Evolutionary conservation across 2,329 filamentous ascomycete genomes (phyloP).

Genomic region (Magnaporthiopsis poae): DNA sequence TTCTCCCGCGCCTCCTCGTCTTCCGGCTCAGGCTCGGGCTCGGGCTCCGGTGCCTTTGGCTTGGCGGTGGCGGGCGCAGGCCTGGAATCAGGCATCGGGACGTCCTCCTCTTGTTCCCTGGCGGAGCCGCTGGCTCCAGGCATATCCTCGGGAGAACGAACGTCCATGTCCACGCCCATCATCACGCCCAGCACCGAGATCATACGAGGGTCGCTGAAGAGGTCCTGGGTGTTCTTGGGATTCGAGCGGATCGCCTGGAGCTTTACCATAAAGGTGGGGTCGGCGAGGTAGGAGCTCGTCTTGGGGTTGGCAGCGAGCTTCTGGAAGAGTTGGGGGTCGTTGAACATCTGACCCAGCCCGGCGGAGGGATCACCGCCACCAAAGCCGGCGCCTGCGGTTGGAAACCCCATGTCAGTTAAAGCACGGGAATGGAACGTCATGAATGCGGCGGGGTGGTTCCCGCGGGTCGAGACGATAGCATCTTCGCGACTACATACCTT

Average conservation of each 20-base stretch:
- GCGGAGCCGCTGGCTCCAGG: constrained; percentile 11
- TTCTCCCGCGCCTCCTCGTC: constrained; percentile 78
- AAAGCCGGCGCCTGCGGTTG: constrained; percentile 17
- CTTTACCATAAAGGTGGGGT: constrained; percentile 82
- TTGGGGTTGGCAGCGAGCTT: constrained; percentile 94
- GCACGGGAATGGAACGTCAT: background rate
- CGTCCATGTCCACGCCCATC: constrained; percentile 85
- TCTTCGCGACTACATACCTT: constrained; percentile 14
- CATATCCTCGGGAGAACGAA: constrained; percentile 29
- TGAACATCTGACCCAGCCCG: constrained; percentile 87
- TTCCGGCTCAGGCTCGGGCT: constrained; percentile 56
- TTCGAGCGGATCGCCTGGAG: constrained; percentile 72
- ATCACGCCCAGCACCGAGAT: constrained; percentile 87
- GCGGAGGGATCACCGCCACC: constrained; percentile 53
- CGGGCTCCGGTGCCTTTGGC: constrained; percentile 44
- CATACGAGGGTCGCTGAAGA: constrained; percentile 84
- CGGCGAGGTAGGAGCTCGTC: constrained; percentile 70
- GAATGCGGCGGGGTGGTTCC: background rate
- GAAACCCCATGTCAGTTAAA: constrained; percentile 17
- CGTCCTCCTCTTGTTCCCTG: constrained; percentile 56
- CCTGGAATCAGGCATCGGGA: constrained; percentile 64
- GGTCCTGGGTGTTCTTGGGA: constrained; percentile 65
- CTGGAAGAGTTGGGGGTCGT: constrained; percentile 76
- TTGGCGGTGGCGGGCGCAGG: constrained; percentile 42
- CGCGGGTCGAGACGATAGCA: constrained; percentile 1